Base-by-base conservation (phyloP, 2,329 filamentous ascomycete species). In the Sporothrix sp. region DNA sequence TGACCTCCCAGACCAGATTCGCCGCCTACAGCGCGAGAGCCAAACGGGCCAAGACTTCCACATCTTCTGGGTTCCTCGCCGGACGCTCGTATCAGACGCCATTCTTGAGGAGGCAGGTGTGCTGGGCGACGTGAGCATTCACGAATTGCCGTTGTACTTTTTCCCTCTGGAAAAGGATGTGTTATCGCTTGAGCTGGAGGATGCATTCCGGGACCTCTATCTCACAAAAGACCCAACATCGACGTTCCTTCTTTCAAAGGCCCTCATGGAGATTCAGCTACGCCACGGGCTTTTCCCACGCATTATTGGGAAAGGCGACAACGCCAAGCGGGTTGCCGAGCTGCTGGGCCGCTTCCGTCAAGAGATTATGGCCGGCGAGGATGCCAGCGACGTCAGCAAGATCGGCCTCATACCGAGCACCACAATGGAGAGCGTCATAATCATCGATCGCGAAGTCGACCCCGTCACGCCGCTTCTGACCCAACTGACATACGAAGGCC, bases 381-480 rank as follows among this genome's bases (percentile, higher is more conserved):
- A 87, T 59, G 79, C 76, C 38, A 74, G 71, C 52, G 82, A 82
- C 52, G 69, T 72, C 25, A 73, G 71, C 49, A 78, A 76, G 57
- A 72, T 82, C 39, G 85, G 85, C 7, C 72, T 95, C 23, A 83
- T 87, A 10, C 91, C 93, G 11, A 97, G 93, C 65, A 85, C 85
- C 10, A 83, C 82, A 7, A 86, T 89, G 43, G 93, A 98, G 65
- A 95, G 85, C 62, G 73, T 96, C 53, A 90, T 98, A 60, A 85
- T 98, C 54, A 89, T 98, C 50, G 93, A 98, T 66, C 85, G 93
- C 45, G 90, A 96, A 63, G 85, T 95, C 50, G 93, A 98, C 65
- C 89, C 93, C 61, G 87, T 91, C 14, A 96, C 93, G 1, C 84
- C 86, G 0, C 75, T 98, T 14, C 81, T 98, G 49, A 97, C 91